Percentiles rank a stretch among this genome's conserved stretches.
Evolutionary conservation across 352 stramenopile species (phyloP).

Genomic region (Globisporangium yorkense): DNA sequence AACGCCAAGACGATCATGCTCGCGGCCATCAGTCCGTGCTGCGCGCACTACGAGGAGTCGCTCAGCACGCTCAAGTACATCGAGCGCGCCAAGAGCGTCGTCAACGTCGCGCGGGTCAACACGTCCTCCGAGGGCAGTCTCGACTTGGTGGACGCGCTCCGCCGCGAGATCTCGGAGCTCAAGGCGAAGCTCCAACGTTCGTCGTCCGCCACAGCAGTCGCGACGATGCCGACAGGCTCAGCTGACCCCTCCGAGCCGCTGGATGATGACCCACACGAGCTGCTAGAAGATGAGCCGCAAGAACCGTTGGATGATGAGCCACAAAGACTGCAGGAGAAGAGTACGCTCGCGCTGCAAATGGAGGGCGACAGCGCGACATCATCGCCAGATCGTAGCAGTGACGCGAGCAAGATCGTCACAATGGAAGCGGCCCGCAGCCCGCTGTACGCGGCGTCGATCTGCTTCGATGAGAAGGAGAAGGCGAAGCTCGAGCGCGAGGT

Average conservation of each 20-base stretch:
- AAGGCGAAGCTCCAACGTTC: slow-evolving; percentile 22
- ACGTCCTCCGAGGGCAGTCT: slow-evolving; percentile 17
- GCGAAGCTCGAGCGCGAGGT: slow-evolving; percentile 29
- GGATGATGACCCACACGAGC: too few species aligned
- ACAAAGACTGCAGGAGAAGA: neutral
- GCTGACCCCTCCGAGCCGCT: too few species aligned
- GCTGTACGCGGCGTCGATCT: slow-evolving; percentile 14
- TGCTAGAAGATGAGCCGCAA: neutral
- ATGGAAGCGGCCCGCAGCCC: neutral
- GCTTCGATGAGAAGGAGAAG: slow-evolving; percentile 30
- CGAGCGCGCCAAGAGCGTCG: slow-evolving; percentile 54
- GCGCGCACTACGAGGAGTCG: slow-evolving; percentile 82
- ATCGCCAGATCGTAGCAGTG: neutral
- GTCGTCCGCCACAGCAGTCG: neutral
- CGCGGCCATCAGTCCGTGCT: slow-evolving; percentile 81
- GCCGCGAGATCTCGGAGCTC: slow-evolving; percentile 35
- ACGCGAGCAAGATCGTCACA: neutral
- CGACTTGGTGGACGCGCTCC: slow-evolving; percentile 27
- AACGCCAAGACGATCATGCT: slow-evolving; percentile 85
- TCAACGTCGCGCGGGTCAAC: slow-evolving; percentile 37
- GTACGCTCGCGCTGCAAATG: neutral
- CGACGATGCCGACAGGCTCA: neutral
- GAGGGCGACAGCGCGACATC: neutral
- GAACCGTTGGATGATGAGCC: too few species aligned
- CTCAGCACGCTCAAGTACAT: slow-evolving; percentile 83